These are phyloP conservation scores for Picea glauca DNA, from an alignment of 75 land plant genomes.

Conservation along the genomic window DNA sequence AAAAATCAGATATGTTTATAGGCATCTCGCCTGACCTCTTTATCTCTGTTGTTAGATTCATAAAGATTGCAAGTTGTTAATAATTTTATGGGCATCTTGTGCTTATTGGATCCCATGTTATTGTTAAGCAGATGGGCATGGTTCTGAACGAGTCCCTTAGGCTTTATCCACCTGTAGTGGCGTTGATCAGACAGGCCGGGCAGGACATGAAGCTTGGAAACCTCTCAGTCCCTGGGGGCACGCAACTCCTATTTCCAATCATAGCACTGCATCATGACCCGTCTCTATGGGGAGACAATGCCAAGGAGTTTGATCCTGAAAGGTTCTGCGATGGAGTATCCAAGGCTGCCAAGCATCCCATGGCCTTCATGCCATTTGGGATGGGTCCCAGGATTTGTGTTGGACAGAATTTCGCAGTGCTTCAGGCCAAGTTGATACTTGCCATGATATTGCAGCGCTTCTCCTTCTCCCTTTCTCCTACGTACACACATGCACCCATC, in stretches of 20 bases:
- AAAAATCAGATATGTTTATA: background rate
- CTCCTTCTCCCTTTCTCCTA: conserved; percentile 39
- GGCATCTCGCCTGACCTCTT: background rate
- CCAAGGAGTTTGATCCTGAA: conserved; percentile 52
- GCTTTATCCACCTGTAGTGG: conserved; percentile 26
- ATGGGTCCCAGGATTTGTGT: conserved; percentile 61
- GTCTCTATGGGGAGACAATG: conserved; percentile 56
- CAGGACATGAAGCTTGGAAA: conserved; percentile 17
- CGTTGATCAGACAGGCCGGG: conserved; percentile 12
- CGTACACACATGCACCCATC: conserved; percentile 43
- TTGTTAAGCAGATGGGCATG: conserved; percentile 25
- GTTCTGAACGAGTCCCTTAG: conserved; percentile 30
- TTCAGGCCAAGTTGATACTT: conserved; percentile 46
- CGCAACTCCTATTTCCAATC: conserved; percentile 16
- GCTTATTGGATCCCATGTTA: background rate
- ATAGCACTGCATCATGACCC: conserved; percentile 39
- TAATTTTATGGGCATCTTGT: background rate
- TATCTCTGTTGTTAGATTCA: background rate
- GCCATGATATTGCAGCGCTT: conserved; percentile 45
- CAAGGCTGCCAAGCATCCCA: conserved; percentile 39
- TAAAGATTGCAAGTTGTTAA: background rate
- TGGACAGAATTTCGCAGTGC: conserved; percentile 53
- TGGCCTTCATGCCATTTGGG: conserved; percentile 56
- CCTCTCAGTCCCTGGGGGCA: conserved; percentile 13
- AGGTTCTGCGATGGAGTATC: conserved; percentile 52